These are phyloP conservation scores for Nakaseomyces kungkrabaensis DNA, from an alignment of 1,139 yeast species.

Conservation along the genomic window DNA sequence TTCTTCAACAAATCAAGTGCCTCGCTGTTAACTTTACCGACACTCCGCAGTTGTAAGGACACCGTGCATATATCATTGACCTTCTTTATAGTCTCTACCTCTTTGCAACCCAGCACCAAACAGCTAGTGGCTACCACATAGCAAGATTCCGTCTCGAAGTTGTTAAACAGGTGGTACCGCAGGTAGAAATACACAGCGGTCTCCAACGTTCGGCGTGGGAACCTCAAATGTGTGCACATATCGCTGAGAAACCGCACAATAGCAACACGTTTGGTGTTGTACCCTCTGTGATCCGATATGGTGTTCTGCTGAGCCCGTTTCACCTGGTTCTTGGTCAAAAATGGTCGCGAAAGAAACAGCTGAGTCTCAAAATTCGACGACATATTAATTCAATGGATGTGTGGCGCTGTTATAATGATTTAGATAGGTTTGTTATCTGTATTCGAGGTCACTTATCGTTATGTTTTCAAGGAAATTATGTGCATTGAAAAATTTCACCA, in stretches of 20 bases:
- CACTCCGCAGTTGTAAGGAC: conserved; percentile 28
- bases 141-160: conserved; percentile 37
- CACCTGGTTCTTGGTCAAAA: conserved; percentile 48
- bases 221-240: conserved; percentile 43
- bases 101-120: conserved; percentile 70
- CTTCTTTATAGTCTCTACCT: conserved; percentile 83
- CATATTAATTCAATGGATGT: not conserved
- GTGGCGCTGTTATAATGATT: too few species aligned
- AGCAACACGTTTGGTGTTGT: conserved; percentile 44
- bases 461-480: too few species aligned
- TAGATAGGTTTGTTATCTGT: too few species aligned
- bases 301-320: conserved; percentile 42
- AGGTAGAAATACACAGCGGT: conserved; percentile 66
- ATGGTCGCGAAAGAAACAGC: conserved; percentile 49
- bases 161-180: conserved; percentile 55
- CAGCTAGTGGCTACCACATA: conserved; percentile 61
- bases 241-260: conserved; percentile 47
- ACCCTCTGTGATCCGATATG: conserved; percentile 40
- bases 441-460: too few species aligned
- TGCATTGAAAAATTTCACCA: not conserved
- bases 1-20: conserved; percentile 42
- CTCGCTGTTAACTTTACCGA: conserved; percentile 23
- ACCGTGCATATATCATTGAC: conserved; percentile 40
- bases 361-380: conserved; percentile 17
- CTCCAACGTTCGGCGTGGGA: conserved; percentile 58